Percentiles rank a stretch among this genome's conserved stretches.
Evolutionary conservation across 2,329 filamentous ascomycete genomes (phyloP).

Genomic region (Fusarium incarnatum): DNA sequence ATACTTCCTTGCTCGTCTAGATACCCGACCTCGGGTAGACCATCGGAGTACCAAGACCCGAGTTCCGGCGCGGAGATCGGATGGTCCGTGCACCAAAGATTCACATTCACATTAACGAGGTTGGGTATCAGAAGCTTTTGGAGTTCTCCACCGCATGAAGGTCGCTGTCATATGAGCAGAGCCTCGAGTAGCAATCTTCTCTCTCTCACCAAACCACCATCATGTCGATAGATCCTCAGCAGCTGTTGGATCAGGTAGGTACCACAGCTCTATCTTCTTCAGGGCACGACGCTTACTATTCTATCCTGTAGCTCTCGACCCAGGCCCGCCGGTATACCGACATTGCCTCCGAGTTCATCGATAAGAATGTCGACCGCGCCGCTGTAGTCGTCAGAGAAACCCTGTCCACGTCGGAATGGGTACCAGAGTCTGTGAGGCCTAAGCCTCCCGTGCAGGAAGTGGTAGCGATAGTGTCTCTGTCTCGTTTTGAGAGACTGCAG

Average conservation of each 20-base stretch:
- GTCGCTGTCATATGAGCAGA: slow-evolving; percentile 47
- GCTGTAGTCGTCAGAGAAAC: slow-evolving; percentile 77
- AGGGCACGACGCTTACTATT: slow-evolving; percentile 19
- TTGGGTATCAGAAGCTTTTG: slow-evolving; percentile 43
- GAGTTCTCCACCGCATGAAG: slow-evolving; percentile 46
- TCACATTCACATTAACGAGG: slow-evolving; percentile 33
- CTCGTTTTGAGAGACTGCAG: slow-evolving; percentile 66
- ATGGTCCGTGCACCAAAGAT: slow-evolving; percentile 41
- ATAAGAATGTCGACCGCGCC: slow-evolving; percentile 82
- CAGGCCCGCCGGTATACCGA: slow-evolving; percentile 78
- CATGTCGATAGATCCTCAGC: slow-evolving; percentile 85
- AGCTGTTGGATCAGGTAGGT: slow-evolving; percentile 80
- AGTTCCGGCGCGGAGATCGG: slow-evolving; percentile 36
- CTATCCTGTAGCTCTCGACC: slow-evolving; percentile 61
- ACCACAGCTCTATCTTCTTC: background rate
- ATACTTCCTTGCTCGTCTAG: slow-evolving; percentile 20
- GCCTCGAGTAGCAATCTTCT: slow-evolving; percentile 39
- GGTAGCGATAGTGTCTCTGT: slow-evolving; percentile 50
- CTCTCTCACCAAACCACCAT: slow-evolving; percentile 48
- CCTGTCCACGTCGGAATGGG: slow-evolving; percentile 75
- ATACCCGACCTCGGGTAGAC: slow-evolving; percentile 30
- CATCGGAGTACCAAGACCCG: slow-evolving; percentile 32
- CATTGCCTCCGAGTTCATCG: slow-evolving; percentile 82
- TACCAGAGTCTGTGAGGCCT: slow-evolving; percentile 76
- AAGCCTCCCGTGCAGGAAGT: slow-evolving; percentile 58